Conservation (phyloP, 2,329 filamentous ascomycete genomes). For the Scedosporium dehoogii region DNA sequence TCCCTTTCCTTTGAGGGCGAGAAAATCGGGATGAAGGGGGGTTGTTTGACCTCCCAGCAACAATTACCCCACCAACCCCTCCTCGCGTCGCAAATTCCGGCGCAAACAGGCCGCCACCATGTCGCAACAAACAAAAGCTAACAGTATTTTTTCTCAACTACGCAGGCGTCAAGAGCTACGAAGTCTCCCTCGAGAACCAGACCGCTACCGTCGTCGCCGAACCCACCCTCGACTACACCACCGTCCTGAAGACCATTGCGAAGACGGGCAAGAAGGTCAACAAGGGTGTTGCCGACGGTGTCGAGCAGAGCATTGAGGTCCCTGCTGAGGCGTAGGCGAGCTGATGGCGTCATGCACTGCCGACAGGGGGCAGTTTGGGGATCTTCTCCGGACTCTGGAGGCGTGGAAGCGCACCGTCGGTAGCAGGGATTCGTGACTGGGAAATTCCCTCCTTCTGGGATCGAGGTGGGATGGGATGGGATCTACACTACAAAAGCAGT, state of each 20-base stretch:
- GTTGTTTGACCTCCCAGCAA: not conserved
- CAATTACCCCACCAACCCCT: not conserved
- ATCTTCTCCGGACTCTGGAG: not conserved
- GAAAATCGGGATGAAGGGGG: too few relatives aligned
- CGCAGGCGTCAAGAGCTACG: slow-evolving; percentile 74
- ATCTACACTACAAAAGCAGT: too few relatives aligned
- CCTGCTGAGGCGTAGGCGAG: slow-evolving; percentile 19
- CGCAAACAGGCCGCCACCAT: not conserved
- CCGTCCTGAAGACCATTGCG: slow-evolving; percentile 76
- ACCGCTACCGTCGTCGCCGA: slow-evolving; percentile 68
- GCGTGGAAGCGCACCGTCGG: not conserved
- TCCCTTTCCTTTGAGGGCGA: not conserved
- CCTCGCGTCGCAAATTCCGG: not conserved
- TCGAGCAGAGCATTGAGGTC: slow-evolving; percentile 40
- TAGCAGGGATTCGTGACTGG: not conserved
- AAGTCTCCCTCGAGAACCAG: slow-evolving; percentile 79
- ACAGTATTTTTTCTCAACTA: not conserved
- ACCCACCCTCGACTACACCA: slow-evolving; percentile 62
- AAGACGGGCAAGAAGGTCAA: slow-evolving; percentile 94
- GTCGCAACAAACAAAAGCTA: not conserved
- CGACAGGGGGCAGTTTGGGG: not conserved
- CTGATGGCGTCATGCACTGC: not conserved
- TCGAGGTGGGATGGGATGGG: too few relatives aligned
- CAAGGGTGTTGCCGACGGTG: slow-evolving; percentile 61
- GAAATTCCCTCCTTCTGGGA: too few relatives aligned